phyloP scores from a whole-genome alignment of 129 eudicot species.

The Pulicaria dysenterica region DNA sequence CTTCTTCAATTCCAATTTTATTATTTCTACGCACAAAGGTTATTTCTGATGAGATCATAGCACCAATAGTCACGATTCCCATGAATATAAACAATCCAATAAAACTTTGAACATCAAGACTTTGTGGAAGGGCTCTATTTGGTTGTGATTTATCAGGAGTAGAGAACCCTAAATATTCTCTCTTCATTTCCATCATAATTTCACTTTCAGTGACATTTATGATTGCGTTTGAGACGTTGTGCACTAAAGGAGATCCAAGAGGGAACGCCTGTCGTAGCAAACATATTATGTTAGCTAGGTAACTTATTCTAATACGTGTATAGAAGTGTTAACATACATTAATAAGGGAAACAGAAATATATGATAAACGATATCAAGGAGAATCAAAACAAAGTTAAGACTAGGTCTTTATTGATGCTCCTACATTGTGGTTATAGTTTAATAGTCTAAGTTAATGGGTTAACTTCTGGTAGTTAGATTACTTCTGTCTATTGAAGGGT shows the following conservation, averaged over 20 bases:
- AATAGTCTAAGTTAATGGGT: no score
- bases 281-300: conserved; percentile 1
- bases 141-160: background rate
- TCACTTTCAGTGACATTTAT: conserved; percentile 31
- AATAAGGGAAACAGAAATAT: background rate
- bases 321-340: background rate
- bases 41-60: conserved; percentile 31
- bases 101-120: conserved; percentile 33
- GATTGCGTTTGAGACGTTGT: conserved; percentile 24
- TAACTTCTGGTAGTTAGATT: no score
- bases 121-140: conserved; percentile 10
- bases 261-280: conserved; percentile 29
- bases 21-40: background rate
- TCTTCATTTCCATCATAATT: conserved; percentile 24
- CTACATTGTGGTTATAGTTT: no score
- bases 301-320: no score
- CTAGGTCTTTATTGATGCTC: no score
- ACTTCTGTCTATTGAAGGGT: background rate
- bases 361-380: background rate
- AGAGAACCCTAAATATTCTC: conserved; percentile 27
- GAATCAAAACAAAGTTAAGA: no score
- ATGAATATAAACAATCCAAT: conserved; percentile 31
- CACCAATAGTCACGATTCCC: conserved; percentile 24
- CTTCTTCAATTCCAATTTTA: conserved; percentile 10
- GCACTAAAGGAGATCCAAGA: conserved; percentile 19